Percentiles rank a stretch among this genome's conserved stretches.
These are phyloP conservation scores for Pistacia atlantica DNA, from an alignment of 345 rosid genomes.

Conservation along the genomic window DNA sequence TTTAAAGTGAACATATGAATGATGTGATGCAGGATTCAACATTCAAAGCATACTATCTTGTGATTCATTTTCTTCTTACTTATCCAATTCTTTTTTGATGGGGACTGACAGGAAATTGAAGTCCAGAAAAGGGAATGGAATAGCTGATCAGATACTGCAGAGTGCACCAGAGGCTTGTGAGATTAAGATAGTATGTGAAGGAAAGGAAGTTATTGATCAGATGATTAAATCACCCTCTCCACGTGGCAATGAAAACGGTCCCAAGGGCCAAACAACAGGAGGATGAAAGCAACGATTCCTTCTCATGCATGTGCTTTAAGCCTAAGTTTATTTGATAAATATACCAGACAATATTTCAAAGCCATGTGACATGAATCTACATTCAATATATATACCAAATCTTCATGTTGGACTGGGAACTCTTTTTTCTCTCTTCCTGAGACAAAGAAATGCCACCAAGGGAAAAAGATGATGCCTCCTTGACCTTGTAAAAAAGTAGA, in stretches of 20 bases:
- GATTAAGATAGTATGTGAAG: conserved; percentile 63
- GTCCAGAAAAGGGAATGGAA: conserved; percentile 47
- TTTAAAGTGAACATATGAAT: too few species aligned
- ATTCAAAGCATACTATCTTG: background rate
- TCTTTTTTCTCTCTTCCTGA: background rate
- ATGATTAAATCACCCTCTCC: conserved; percentile 24
- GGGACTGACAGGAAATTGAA: conserved; percentile 45
- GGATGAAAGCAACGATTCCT: conserved; percentile 29
- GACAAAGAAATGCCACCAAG: conserved; percentile 1
- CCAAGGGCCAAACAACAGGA: conserved; percentile 13
- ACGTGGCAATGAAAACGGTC: conserved; percentile 15
- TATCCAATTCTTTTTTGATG: background rate
- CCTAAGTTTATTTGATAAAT: conserved; percentile 13
- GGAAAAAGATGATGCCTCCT: background rate
- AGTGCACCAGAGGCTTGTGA: conserved; percentile 53
- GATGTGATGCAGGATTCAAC: background rate
- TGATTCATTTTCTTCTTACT: background rate
- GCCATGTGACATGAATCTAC: too few species aligned
- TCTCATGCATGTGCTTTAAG: conserved; percentile 53
- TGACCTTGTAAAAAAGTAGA: background rate
- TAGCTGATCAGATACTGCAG: conserved; percentile 52
- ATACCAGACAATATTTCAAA: background rate
- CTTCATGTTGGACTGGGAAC: too few species aligned
- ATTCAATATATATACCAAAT: background rate
- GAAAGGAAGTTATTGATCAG: conserved; percentile 50